These are phyloP conservation scores for Amauroascus verrucosus DNA, from an alignment of 2,329 filamentous ascomycete species.

Conservation along the genomic window DNA sequence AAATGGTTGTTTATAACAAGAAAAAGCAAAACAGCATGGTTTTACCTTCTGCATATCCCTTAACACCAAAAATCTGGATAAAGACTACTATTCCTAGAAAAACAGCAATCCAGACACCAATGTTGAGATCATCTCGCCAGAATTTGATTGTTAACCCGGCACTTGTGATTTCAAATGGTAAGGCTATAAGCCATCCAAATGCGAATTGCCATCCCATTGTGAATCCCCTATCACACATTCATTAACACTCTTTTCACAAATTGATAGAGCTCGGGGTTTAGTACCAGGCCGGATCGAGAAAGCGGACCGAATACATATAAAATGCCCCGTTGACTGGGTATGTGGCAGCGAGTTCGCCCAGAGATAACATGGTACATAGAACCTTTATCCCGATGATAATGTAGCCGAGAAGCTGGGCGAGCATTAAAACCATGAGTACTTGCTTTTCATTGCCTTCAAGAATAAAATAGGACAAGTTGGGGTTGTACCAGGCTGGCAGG, in stretches of 20 bases:
- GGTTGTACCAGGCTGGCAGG: conserved; percentile 29
- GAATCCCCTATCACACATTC: conserved; percentile 41
- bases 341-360: conserved; percentile 51
- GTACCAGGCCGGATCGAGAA: conserved; percentile 51
- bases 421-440: not conserved
- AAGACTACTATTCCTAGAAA: conserved; percentile 50
- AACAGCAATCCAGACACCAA: conserved; percentile 38
- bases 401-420: conserved; percentile 32
- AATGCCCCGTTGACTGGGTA: conserved; percentile 54
- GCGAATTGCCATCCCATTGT: conserved; percentile 51
- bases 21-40: too few species aligned
- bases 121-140: conserved; percentile 39
- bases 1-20: too few species aligned
- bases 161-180: conserved; percentile 58
- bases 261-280: too few species aligned
- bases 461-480: too few species aligned
- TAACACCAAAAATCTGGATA: conserved; percentile 48
- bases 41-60: conserved; percentile 38
- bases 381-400: conserved; percentile 48
- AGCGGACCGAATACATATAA: conserved; percentile 49
- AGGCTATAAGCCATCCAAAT: conserved; percentile 67
- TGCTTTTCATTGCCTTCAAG: conserved; percentile 17
- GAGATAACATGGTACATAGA: conserved; percentile 47
- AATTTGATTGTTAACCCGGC: conserved; percentile 53
- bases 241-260: too few species aligned